Base-by-base conservation (phyloP, 805 yeast genomes). In the Starmerella ratchasimensis region DNA sequence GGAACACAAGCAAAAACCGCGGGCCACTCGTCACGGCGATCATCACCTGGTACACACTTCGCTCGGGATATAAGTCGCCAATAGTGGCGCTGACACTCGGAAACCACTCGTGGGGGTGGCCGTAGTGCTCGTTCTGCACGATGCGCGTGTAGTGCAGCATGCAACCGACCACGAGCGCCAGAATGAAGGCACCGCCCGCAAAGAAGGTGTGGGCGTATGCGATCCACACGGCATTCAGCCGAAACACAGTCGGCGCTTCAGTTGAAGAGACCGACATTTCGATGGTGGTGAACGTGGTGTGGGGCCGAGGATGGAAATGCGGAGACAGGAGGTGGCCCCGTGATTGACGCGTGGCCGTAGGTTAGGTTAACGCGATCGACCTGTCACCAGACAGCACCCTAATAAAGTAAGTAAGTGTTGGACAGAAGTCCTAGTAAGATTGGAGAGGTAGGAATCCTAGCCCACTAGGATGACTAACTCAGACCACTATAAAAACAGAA, bases 51-150 rank as follows among this genome's bases (percentile, higher is more conserved):
- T 88, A 90, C 15, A 90, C 60, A 1, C 94, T 81, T 47, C 98
- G 66, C 60, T 90, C 98, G 0, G 98, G 98, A 56, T 84, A 90
- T 43, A 96, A 61, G 56, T 90, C 98, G 31, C 98, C 98, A 54
- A 90, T 90, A 1, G 98, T 73, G 1, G 98, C 97, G 26, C 93
- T 79, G 2, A 90, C 98, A 52, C 93, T 78, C 2, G 98, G 98
- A 55, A 90, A 88, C 97, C 98, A 90, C 58, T 90, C 98, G 42
- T 86, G 90, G 2, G 98, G 98, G 55, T 83, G 90, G 1, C 94
- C 93, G 54, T 65, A 86, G 46, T 73, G 72, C 33, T 86, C 80
- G 56, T 90, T 90, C 52, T 74, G 67, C 9, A 90, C 94, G 54
- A 90, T 90, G 56, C 90, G 84, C 43, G 78, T 63, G 60, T 75